A percentile compares a stretch with the other conserved stretches of the same genome.
These are phyloP conservation scores for Cadophora gregata DNA, from an alignment of 2,329 filamentous ascomycete species.

Conservation along the genomic window DNA sequence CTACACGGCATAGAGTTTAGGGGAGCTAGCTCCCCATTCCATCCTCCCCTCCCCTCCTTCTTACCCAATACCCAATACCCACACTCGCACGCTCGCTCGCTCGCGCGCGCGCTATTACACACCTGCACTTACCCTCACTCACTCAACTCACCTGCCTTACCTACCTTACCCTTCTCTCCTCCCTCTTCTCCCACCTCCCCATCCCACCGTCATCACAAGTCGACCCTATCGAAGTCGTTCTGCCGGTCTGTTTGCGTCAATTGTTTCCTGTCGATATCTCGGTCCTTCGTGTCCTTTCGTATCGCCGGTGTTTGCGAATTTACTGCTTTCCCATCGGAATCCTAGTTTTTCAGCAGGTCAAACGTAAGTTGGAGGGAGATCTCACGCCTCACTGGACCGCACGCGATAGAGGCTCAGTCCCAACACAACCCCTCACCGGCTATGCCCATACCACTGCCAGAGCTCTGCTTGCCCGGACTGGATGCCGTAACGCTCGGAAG, in stretches of 20 bases:
- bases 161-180: conserved; percentile 9
- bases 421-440: conserved; percentile 36
- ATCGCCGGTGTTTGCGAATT: conserved; percentile 46
- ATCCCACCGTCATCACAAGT: conserved; percentile 36
- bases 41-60: not conserved
- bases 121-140: conserved; percentile 5
- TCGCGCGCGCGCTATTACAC: conserved; percentile 9
- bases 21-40: conserved; percentile 4
- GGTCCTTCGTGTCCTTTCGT: conserved; percentile 45
- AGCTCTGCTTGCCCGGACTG: conserved; percentile 21
- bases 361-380: conserved; percentile 41
- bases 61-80: not conserved
- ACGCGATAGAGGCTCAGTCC: conserved; percentile 39
- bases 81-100: not conserved
- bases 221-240: conserved; percentile 35
- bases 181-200: conserved; percentile 30
- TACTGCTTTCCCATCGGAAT: conserved; percentile 41
- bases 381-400: conserved; percentile 41
- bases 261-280: conserved; percentile 46
- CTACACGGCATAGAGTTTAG: conserved; percentile 21
- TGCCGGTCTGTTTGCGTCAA: conserved; percentile 41
- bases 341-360: conserved; percentile 41
- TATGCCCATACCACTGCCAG: conserved; percentile 17
- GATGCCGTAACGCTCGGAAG: conserved; percentile 21
- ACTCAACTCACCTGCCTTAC: not conserved